Base-by-base conservation (phyloP, 345 rosid species). In the Bruguiera sexangula region DNA sequence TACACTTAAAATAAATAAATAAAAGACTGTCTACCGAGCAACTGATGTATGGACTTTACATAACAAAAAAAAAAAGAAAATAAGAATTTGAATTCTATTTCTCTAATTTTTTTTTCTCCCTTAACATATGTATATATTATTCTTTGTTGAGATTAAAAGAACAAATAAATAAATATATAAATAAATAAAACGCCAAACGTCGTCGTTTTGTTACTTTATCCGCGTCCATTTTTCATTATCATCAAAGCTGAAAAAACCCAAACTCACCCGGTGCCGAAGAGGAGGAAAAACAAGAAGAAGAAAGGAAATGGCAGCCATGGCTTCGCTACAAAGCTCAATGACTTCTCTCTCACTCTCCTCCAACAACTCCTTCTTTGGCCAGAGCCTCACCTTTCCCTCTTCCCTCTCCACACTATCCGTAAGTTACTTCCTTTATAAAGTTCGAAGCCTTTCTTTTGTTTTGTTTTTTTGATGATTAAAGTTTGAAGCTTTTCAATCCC, bases 251-350 rank as follows among this genome's bases (percentile, higher is more conserved):
- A 6, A 55, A 59, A 56, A 57, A 60, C 24, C 11, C 18, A 48
- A 29, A 71, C 70, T 72, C 56, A 54, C 58, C 60, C 63, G 21
- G 64, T 34, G 13, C 67, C 69, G 76, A 53, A 62, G 80, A 59
- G 72, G 76, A 54, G 73, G 78, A 53, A 69, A 74, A 21, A 30
- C 9, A 8, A 72, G 22, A 2, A 37, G 27, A 29, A 32, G n/a
- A 43, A 51, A 22, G 26, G 65, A 70, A 72, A 86, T 89, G 88
- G 86, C 91, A 72, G 89, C 93, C 50, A 81, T 83, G 89, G 83
- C 89, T 85, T 85, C 88, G 37, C 89, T 91, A 73, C 98, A 93
- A 69, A 84, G 86, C 83, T 82, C 98, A 34, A 81, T 93, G 75
- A 65, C 84, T 6, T 79, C 91, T 29, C 91, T 91, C 19, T 91